A percentile compares a stretch with the other conserved stretches of the same genome.
Evolutionary conservation across 208 protist species (phyloP).

Genomic region (Crithidia acanthocephali): DNA sequence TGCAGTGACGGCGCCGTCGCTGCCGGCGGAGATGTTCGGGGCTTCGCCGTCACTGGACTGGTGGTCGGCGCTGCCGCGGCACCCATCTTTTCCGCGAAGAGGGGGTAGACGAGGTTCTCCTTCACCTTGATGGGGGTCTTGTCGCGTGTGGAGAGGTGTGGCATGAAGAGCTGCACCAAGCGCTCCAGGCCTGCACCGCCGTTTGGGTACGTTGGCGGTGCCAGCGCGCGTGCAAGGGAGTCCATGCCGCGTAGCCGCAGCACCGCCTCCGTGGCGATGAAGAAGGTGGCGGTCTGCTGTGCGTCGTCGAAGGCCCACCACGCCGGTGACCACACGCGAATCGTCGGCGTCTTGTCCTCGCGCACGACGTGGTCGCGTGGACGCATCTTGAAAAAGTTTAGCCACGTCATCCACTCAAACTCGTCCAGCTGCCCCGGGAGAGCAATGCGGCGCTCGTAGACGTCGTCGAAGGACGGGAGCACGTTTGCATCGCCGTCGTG

Average conservation of each 20-base stretch:
- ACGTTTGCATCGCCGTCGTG: slow-evolving; percentile 15
- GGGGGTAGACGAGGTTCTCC: neutral
- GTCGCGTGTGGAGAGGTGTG: slow-evolving; percentile 32
- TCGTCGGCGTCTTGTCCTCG: slow-evolving; percentile 11
- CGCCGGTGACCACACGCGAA: slow-evolving; percentile 39
- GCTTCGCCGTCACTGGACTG: neutral
- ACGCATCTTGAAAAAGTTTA: slow-evolving; percentile 35
- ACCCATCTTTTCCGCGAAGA: slow-evolving; percentile 4
- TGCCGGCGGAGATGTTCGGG: neutral
- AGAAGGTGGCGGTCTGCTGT: slow-evolving; percentile 31
- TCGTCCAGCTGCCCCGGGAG: slow-evolving; percentile 24
- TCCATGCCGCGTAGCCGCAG: slow-evolving; percentile 25
- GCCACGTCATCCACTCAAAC: slow-evolving; percentile 33
- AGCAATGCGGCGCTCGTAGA: slow-evolving; percentile 26
- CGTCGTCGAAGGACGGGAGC: slow-evolving; percentile 41
- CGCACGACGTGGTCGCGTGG: slow-evolving; percentile 3
- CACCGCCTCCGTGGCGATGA: slow-evolving; percentile 47
- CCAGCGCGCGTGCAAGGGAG: slow-evolving; percentile 38
- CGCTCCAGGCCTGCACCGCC: slow-evolving; percentile 33
- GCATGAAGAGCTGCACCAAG: slow-evolving; percentile 44
- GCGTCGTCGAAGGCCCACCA: slow-evolving; percentile 49
- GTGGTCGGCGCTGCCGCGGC: neutral
- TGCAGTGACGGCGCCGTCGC: neutral
- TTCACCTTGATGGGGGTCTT: slow-evolving; percentile 16
- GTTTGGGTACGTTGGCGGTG: neutral